phyloP scores from a whole-genome alignment of 257 asterid genomes.

The Thymus quinquecostatus region DNA sequence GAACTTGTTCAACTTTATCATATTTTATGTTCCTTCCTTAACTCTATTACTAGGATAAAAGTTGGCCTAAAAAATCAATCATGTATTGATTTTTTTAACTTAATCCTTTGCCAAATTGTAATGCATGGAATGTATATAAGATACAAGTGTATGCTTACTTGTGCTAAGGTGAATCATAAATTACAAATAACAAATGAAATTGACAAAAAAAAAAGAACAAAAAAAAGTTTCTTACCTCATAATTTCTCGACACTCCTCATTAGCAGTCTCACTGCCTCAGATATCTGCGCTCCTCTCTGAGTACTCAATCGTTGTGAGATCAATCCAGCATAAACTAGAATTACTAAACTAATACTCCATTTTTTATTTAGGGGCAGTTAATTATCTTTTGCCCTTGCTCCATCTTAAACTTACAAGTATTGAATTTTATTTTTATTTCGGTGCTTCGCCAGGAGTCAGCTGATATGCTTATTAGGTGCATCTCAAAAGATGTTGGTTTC shows the following conservation, averaged over 20 bases:
- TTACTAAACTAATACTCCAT: neutral
- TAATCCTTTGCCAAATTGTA: conserved; percentile 1
- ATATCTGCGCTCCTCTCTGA: neutral
- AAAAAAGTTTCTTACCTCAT: neutral
- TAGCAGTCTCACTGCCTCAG: neutral
- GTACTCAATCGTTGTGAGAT: neutral
- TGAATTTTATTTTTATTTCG: conserved; percentile 5
- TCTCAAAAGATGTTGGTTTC: conserved; percentile 67
- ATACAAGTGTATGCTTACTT: neutral
- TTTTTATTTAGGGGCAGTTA: neutral
- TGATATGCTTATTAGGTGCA: conserved; percentile 69
- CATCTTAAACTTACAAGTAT: conserved; percentile 18
- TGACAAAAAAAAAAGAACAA: neutral
- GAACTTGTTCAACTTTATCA: neutral
- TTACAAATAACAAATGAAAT: neutral
- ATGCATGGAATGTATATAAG: neutral
- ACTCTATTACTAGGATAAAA: conserved; percentile 1
- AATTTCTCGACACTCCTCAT: neutral
- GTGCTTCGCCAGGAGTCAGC: conserved; percentile 58
- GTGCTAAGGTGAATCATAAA: neutral
- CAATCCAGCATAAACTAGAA: conserved; percentile 5
- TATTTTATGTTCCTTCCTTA: conserved; percentile 20
- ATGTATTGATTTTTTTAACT: neutral
- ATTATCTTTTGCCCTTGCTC: conserved; percentile 8
- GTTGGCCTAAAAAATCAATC: conserved; percentile 3